These are phyloP conservation scores for Sclerotiophoma versabilis DNA, from an alignment of 2,329 filamentous ascomycete species.

Conservation along the genomic window DNA sequence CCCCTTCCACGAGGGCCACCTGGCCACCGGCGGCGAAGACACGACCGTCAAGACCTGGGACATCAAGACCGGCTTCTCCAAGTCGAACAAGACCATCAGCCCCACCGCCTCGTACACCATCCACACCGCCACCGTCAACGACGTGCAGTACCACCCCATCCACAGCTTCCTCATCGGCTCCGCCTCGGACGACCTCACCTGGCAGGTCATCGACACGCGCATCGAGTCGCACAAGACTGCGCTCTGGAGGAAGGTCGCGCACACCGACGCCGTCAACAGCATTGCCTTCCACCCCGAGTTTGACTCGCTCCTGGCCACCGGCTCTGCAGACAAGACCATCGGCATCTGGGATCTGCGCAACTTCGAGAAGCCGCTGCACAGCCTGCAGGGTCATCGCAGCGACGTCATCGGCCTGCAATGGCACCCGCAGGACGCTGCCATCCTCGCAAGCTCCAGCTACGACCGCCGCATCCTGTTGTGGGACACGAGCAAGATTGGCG, in stretches of 20 bases:
- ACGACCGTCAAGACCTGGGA: conserved; percentile 94
- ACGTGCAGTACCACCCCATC: conserved; percentile 92
- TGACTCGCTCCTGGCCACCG: conserved; percentile 90
- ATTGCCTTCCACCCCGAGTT: conserved; percentile 90
- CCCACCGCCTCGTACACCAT: conserved; percentile 81
- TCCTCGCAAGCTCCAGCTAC: conserved; percentile 90
- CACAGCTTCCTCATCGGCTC: conserved; percentile 83
- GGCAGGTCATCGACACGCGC: conserved; percentile 91
- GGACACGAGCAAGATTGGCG: conserved; percentile 90
- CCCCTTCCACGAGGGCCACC: conserved; percentile 78
- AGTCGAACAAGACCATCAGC: conserved; percentile 72
- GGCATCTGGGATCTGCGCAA: conserved; percentile 95
- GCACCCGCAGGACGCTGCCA: conserved; percentile 89
- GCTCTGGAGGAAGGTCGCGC: conserved; percentile 75
- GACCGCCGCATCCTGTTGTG: conserved; percentile 95
- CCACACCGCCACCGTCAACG: conserved; percentile 91
- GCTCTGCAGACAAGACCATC: conserved; percentile 93
- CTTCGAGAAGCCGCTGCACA: conserved; percentile 87
- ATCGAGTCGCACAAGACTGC: conserved; percentile 69
- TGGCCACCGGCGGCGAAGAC: conserved; percentile 92
- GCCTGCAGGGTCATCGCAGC: conserved; percentile 85
- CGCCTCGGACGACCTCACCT: conserved; percentile 92
- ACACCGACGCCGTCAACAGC: conserved; percentile 94
- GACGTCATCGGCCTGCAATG: conserved; percentile 91
- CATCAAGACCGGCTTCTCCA: conserved; percentile 73